Evolutionary conservation across 2,329 filamentous ascomycete species (phyloP).

Genomic region (Rhynchosporium secalis): DNA sequence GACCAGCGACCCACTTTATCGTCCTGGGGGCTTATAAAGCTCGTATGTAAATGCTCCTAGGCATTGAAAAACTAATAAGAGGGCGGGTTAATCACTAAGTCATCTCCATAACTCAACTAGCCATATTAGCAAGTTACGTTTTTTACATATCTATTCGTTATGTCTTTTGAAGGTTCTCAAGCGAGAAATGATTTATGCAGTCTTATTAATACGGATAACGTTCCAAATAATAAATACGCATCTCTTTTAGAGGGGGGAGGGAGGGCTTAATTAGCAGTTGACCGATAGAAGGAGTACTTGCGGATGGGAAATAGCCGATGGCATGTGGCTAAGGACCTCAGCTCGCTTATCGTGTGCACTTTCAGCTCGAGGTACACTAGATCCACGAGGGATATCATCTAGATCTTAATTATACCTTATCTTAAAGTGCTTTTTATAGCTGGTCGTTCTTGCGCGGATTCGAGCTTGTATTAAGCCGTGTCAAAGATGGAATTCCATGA

Average conservation of each 20-base stretch:
- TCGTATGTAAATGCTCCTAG: slow-evolving; percentile 2
- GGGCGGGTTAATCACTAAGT: neutral
- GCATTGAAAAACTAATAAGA: neutral
- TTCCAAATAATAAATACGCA: neutral
- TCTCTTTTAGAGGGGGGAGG: neutral
- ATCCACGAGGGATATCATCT: neutral
- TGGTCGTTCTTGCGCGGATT: slow-evolving; percentile 4
- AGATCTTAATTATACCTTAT: neutral
- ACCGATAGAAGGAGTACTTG: neutral
- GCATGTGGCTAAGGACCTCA: neutral
- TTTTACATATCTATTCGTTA: neutral
- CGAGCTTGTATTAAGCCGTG: neutral
- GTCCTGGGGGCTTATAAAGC: no score
- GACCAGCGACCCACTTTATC: no score
- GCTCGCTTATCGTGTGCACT: neutral
- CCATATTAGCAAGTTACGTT: neutral
- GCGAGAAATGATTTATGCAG: neutral
- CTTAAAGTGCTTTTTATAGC: neutral
- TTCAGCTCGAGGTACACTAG: neutral
- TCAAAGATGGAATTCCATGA: neutral
- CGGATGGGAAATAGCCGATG: neutral
- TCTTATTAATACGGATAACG: neutral
- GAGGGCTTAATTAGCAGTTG: neutral
- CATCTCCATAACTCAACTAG: neutral
- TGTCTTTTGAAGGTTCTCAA: neutral